A percentile compares a stretch with the other conserved stretches of the same genome.
Evolutionary conservation across 345 rosid genomes (phyloP).

Genomic region (Lepidium africanum): DNA sequence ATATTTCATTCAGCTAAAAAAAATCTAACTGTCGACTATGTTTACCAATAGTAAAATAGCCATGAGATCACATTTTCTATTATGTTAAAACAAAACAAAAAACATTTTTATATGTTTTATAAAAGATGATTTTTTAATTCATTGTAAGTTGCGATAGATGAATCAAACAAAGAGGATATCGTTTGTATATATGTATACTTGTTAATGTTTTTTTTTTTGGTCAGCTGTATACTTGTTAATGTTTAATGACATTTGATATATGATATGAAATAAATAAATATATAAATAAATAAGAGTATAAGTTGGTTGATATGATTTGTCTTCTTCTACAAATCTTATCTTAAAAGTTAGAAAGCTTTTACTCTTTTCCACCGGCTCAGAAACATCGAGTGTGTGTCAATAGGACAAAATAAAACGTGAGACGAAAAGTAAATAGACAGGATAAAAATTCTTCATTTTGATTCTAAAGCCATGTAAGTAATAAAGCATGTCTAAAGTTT

Average conservation of each 20-base stretch:
- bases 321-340: constrained; percentile 21
- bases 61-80: not conserved
- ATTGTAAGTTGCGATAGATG: not conserved
- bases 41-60: too few species aligned
- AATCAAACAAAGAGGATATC: not conserved
- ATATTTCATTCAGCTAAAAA: not conserved
- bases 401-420: not conserved
- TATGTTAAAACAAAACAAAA: not conserved
- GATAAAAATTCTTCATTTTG: too few species aligned
- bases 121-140: not conserved
- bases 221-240: not conserved
- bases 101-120: too few species aligned
- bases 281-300: not conserved
- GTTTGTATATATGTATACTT: not conserved
- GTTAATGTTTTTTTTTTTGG: too few species aligned
- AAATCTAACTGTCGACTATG: too few species aligned
- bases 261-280: not conserved
- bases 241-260: not conserved
- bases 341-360: constrained; percentile 7
- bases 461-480: too few species aligned
- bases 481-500: too few species aligned
- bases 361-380: constrained; percentile 1
- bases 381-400: not conserved
- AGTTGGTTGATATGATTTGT: constrained; percentile 15
- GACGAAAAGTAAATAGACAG: not conserved